These are phyloP conservation scores for Tricholomella constricta DNA, from an alignment of 768 basidiomycete genomes.

Conservation along the genomic window DNA sequence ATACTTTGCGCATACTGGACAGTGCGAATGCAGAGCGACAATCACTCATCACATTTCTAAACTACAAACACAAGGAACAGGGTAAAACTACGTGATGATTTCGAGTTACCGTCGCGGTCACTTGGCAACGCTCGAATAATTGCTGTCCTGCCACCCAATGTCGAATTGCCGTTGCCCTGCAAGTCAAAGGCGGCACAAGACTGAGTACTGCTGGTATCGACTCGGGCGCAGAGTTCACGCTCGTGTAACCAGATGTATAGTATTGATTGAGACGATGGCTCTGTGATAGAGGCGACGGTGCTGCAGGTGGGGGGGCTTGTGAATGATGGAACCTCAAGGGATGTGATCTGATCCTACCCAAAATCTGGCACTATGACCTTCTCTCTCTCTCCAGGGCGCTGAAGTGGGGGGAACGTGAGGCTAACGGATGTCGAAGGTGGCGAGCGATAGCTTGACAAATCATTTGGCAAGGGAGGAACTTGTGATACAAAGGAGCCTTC, in stretches of 20 bases:
- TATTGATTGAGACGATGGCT: slow-evolving; percentile 42
- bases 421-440: slow-evolving; percentile 63
- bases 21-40: no score
- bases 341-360: slow-evolving; percentile 48
- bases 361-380: slow-evolving; percentile 44
- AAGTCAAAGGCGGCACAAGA: no score
- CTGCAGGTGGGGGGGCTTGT: slow-evolving; percentile 31
- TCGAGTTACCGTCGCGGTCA: no score
- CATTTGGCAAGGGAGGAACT: slow-evolving; percentile 91
- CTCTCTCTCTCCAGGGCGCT: slow-evolving; percentile 43
- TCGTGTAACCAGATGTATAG: slow-evolving; percentile 34
- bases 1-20: no score
- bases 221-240: slow-evolving; percentile 42
- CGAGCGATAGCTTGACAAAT: slow-evolving; percentile 75
- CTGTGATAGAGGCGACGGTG: slow-evolving; percentile 26
- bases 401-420: slow-evolving; percentile 47
- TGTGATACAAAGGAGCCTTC: slow-evolving; percentile 81
- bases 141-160: no score
- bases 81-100: no score
- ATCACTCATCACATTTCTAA: no score
- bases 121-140: no score
- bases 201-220: slow-evolving; percentile 50
- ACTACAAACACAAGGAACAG: no score
- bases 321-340: slow-evolving; percentile 52
- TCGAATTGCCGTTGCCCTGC: no score